Conservation (phyloP, 495 filamentous ascomycete species). For the Penicillium pulvis region DNA sequence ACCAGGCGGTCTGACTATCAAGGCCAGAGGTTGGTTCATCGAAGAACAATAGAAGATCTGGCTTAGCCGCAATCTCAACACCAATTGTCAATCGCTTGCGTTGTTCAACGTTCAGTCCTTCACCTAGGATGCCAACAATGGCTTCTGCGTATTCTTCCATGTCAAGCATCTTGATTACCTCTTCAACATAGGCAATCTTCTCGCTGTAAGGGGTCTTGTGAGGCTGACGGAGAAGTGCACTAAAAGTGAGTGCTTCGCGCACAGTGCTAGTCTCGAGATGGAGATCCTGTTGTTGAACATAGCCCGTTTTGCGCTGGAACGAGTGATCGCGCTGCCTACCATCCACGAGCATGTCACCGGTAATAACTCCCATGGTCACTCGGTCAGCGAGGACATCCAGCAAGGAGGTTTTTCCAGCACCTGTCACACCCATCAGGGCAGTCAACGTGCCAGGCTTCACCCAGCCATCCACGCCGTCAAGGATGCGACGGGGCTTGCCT, state of each 20-base stretch:
- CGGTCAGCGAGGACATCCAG: conserved; percentile 50
- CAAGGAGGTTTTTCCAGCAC: conserved; percentile 61
- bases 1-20: conserved; percentile 67
- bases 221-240: conserved; percentile 81
- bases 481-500: conserved; percentile 56
- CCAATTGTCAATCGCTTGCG: conserved; percentile 82
- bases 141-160: conserved; percentile 89
- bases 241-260: conserved; percentile 77
- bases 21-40: conserved; percentile 52
- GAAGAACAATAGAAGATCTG: conserved; percentile 74
- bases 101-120: conserved; percentile 87
- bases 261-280: conserved; percentile 83
- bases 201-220: conserved; percentile 65
- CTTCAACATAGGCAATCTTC: conserved; percentile 84
- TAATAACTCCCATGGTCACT: conserved; percentile 49
- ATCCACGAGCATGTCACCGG: conserved; percentile 55
- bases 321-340: conserved; percentile 61
- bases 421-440: conserved; percentile 62
- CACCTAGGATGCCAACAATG: conserved; percentile 79
- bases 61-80: conserved; percentile 84
- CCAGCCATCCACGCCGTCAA: conserved; percentile 66
- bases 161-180: conserved; percentile 88
- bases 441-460: conserved; percentile 68
- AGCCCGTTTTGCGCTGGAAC: conserved; percentile 92
- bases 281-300: conserved; percentile 93